These are phyloP conservation scores for Dipodascopsis uninucleata DNA, from an alignment of 805 yeast species.

Conservation along the genomic window DNA sequence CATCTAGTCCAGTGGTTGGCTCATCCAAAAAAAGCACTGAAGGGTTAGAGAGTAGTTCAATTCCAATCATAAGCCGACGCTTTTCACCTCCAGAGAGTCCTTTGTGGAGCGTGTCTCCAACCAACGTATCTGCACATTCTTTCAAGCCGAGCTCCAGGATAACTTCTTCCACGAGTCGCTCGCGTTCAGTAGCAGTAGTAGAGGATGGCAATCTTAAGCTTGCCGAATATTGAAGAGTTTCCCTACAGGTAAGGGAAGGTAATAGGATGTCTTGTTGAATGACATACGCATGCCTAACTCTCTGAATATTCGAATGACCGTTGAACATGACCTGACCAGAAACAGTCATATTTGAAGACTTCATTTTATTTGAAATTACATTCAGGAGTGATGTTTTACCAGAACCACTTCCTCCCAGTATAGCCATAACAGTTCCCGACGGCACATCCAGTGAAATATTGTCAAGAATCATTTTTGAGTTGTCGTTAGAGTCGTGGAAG, in stretches of 20 bases:
- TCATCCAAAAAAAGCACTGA: slow-evolving; percentile 76
- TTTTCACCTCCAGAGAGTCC: slow-evolving; percentile 85
- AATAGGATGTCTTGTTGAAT: slow-evolving; percentile 71
- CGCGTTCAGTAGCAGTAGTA: slow-evolving; percentile 45
- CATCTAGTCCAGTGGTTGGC: slow-evolving; percentile 84
- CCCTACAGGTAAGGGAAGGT: slow-evolving; percentile 69
- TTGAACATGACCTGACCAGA: slow-evolving; percentile 34
- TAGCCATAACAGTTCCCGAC: slow-evolving; percentile 65
- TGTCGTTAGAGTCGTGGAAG: too few species aligned
- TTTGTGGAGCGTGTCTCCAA: slow-evolving; percentile 51
- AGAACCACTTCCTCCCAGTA: slow-evolving; percentile 83
- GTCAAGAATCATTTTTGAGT: slow-evolving; percentile 45
- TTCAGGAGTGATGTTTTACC: slow-evolving; percentile 81
- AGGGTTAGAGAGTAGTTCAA: slow-evolving; percentile 73
- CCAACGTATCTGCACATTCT: slow-evolving; percentile 57
- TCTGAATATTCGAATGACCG: slow-evolving; percentile 30
- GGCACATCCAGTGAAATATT: slow-evolving; percentile 58
- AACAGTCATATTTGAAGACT: slow-evolving; percentile 25
- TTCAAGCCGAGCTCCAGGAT: slow-evolving; percentile 61
- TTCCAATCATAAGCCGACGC: slow-evolving; percentile 70
- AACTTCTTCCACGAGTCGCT: slow-evolving; percentile 53
- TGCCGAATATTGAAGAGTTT: slow-evolving; percentile 67
- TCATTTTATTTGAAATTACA: slow-evolving; percentile 38
- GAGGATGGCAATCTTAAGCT: slow-evolving; percentile 58
- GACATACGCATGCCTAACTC: slow-evolving; percentile 55